Base-by-base conservation (phyloP, 2,329 filamentous ascomycete species). In the Rosellinia necatrix region DNA sequence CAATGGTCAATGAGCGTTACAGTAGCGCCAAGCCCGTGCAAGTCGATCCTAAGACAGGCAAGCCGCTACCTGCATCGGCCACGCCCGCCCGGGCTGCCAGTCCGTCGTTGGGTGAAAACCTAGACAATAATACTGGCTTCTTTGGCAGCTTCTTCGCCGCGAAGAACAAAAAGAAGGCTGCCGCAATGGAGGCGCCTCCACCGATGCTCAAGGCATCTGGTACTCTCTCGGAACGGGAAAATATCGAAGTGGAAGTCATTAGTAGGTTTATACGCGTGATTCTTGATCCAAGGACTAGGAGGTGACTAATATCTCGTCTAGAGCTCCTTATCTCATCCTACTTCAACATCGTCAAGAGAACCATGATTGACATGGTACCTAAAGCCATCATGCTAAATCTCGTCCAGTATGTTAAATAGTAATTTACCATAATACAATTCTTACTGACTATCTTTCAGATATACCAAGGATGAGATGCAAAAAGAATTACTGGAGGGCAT, bases 161-260 rank as follows among this genome's bases (percentile, higher is more conserved):
- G 71, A 99, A 97, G 85, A 99, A 97, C 80, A 99, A 97, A 87
- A 99, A 99, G 85, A 97, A 97, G 88, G 96, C 96, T 78, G 94
- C 94, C n/a, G 92, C 93, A 43, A 99, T 99, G 94, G 94, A 99
- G 73, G 82, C 94, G 12, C 94, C 94, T 34, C 94, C 94, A 60
- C 85, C 94, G 25, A 93, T 86, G 37, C 85, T 99, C 55, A 99
- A 97, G 80, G 94, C 94, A 29, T 96, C 91, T 3, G 93, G 94
- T 37, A 96, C 88, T 22, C 80, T 99, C 34, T 96, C 90, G 4
- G 94, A 99, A 77, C 91, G 94, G 59, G 94, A 99, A 74, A 88
- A 87, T 57, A 90, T 96, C 62, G 94, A 99, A 74, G 94, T 99
- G 42, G 94, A 99, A 76, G 92, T 99, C 60, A 99, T 99, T 71